A percentile compares a stretch with the other conserved stretches of the same genome.
Evolutionary conservation across 2,329 filamentous ascomycete genomes (phyloP).

Genomic region (Dothistroma pini): DNA sequence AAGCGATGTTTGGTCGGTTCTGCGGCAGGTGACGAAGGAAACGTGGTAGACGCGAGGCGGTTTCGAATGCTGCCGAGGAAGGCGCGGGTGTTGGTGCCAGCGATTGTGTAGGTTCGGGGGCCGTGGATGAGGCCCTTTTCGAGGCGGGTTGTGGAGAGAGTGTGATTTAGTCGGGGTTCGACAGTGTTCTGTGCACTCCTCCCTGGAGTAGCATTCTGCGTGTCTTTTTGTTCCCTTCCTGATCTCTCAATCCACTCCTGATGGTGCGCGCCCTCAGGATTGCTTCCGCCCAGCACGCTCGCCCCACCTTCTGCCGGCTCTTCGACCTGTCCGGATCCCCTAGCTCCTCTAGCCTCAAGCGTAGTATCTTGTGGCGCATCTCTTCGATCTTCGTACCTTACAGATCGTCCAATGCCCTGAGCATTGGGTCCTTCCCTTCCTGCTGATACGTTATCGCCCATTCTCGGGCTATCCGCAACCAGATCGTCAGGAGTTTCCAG

Average conservation of each 20-base stretch:
- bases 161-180: neutral
- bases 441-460: constrained; percentile 25
- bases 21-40: constrained; percentile 12
- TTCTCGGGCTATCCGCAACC: constrained; percentile 10
- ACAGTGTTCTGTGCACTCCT: neutral
- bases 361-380: constrained; percentile 9
- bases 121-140: neutral
- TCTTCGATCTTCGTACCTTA: constrained; percentile 14
- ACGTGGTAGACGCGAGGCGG: constrained; percentile 21
- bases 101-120: constrained; percentile 20
- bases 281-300: constrained; percentile 12
- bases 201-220: neutral
- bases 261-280: constrained; percentile 5
- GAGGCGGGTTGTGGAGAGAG: neutral
- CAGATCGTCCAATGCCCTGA: constrained; percentile 19
- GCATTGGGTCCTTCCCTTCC: constrained; percentile 25
- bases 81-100: constrained; percentile 16
- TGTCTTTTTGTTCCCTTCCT: neutral
- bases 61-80: constrained; percentile 26
- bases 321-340: constrained; percentile 4
- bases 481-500: constrained; percentile 15
- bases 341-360: neutral
- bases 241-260: constrained; percentile 5
- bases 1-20: neutral
- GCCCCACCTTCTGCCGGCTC: constrained; percentile 15